Conservation (phyloP, 352 stramenopile genomes). For the Plasmopara viticola region DNA sequence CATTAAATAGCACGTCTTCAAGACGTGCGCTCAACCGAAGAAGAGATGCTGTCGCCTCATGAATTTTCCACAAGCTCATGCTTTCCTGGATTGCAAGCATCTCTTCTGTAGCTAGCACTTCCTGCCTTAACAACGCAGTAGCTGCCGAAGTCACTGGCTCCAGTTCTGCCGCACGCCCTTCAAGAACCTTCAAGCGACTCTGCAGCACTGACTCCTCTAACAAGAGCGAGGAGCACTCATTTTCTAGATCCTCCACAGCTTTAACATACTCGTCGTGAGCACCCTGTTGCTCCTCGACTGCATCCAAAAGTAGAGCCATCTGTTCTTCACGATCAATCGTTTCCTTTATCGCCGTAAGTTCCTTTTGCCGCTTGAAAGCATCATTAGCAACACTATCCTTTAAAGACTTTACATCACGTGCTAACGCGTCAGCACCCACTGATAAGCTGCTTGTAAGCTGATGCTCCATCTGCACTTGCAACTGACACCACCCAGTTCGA, state of each 20-base stretch:
- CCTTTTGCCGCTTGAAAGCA: slow-evolving; percentile 36
- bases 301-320: slow-evolving; percentile 60
- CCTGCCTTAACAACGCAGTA: slow-evolving; percentile 23
- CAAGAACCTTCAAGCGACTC: slow-evolving; percentile 53
- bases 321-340: slow-evolving; percentile 68
- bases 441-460: slow-evolving; percentile 37
- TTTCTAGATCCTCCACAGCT: slow-evolving; percentile 51
- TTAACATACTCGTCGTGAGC: slow-evolving; percentile 55
- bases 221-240: slow-evolving; percentile 48
- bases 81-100: slow-evolving; percentile 48
- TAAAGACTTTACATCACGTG: slow-evolving; percentile 39
- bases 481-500: slow-evolving; percentile 52
- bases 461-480: slow-evolving; percentile 53
- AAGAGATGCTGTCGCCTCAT: slow-evolving; percentile 36
- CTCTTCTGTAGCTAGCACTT: slow-evolving; percentile 46
- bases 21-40: slow-evolving; percentile 39
- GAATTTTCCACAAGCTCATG: slow-evolving; percentile 42
- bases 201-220: slow-evolving; percentile 62
- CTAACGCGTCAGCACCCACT: slow-evolving; percentile 28
- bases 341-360: slow-evolving; percentile 53
- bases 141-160: slow-evolving; percentile 31
- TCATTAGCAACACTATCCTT: slow-evolving; percentile 34
- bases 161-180: slow-evolving; percentile 41
- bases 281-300: slow-evolving; percentile 70
- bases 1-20: slow-evolving; percentile 43